Percentiles rank a stretch among this genome's conserved stretches.
phyloP scores from a whole-genome alignment of 1,284 basidiomycete genomes.

The Sphaerobolus stellatus region DNA sequence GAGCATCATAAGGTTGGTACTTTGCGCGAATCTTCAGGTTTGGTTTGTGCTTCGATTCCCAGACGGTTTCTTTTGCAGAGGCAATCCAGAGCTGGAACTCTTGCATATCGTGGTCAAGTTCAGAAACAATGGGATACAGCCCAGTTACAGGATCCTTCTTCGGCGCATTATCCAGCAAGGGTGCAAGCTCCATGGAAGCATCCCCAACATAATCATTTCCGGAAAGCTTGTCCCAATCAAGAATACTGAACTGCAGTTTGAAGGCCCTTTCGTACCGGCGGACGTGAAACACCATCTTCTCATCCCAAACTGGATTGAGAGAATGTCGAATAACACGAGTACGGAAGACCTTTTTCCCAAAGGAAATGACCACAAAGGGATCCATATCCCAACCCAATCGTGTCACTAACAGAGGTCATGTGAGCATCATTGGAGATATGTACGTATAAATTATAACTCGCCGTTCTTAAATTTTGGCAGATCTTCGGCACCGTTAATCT shows the following conservation, averaged over 20 bases:
- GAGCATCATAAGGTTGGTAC: conserved; percentile 91
- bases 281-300: conserved; percentile 95
- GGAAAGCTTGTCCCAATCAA: conserved; percentile 94
- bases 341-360: conserved; percentile 95
- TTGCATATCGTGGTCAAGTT: conserved; percentile 61
- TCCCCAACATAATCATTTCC: conserved; percentile 88
- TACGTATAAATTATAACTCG: conserved; percentile 45
- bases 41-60: conserved; percentile 67
- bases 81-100: conserved; percentile 60
- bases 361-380: conserved; percentile 93
- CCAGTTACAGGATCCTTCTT: conserved; percentile 73
- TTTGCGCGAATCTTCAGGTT: conserved; percentile 75
- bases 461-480: conserved; percentile 87
- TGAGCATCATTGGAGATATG: conserved; percentile 2
- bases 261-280: conserved; percentile 80
- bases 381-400: conserved; percentile 95
- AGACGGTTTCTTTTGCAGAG: conserved; percentile 54
- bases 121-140: conserved; percentile 60
- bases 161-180: conserved; percentile 72
- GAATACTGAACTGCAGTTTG: conserved; percentile 77
- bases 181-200: conserved; percentile 64
- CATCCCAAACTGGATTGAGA: conserved; percentile 91
- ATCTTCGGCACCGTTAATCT: conserved; percentile 72
- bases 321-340: conserved; percentile 88
- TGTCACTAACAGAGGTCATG: conserved; percentile 53